Conservation (phyloP, 2,329 filamentous ascomycete species). For the Trichoderma simmonsii region DNA sequence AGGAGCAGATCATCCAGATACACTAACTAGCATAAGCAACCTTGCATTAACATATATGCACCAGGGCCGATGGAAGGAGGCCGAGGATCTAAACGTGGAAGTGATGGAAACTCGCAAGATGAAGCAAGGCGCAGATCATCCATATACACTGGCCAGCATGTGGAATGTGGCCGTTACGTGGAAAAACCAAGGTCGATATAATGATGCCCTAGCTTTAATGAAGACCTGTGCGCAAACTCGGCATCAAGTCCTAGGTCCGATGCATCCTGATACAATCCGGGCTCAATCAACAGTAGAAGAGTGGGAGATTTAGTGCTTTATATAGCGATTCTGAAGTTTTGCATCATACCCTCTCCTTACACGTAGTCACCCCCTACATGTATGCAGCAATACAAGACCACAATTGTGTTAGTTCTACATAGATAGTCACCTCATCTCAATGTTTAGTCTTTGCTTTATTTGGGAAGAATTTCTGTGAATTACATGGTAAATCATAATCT, state of each 20-base stretch:
- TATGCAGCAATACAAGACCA: too few relatives aligned
- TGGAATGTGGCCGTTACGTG: fast-evolving
- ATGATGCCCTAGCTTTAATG: background rate
- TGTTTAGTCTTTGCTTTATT: too few relatives aligned
- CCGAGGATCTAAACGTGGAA: background rate
- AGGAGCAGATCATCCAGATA: too few relatives aligned
- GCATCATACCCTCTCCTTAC: too few relatives aligned
- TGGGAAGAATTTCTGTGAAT: too few relatives aligned
- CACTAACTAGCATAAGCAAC: background rate
- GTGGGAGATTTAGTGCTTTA: background rate
- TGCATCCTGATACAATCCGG: background rate
- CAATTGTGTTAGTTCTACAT: too few relatives aligned
- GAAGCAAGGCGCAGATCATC: background rate
- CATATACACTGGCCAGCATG: background rate
- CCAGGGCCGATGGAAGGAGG: background rate
- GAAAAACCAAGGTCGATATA: background rate
- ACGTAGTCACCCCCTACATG: too few relatives aligned
- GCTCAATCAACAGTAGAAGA: background rate
- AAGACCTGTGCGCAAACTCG: background rate
- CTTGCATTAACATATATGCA: background rate
- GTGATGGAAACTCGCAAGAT: background rate
- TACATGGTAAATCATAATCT: background rate
- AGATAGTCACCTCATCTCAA: too few relatives aligned
- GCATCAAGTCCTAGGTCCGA: background rate
- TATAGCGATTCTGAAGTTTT: too few relatives aligned